These are phyloP conservation scores for Seiridium cupressi DNA, from an alignment of 2,329 filamentous ascomycete species.

Conservation along the genomic window DNA sequence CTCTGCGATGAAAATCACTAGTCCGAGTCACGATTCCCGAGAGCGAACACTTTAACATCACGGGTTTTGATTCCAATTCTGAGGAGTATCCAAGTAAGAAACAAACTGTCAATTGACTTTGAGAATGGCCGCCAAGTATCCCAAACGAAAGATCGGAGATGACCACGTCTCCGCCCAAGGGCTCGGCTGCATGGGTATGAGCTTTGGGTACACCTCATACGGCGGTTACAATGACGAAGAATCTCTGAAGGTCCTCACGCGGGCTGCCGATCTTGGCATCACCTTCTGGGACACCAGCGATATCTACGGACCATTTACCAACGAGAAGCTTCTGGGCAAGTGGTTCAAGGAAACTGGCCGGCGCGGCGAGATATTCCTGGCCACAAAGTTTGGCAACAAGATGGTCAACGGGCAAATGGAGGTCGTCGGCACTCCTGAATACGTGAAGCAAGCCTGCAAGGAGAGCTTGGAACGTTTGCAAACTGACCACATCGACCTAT, in stretches of 20 bases:
- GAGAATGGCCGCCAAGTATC: constrained; percentile 25
- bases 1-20: background rate
- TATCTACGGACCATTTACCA: constrained; percentile 34
- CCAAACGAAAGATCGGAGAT: constrained; percentile 38
- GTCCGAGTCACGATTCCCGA: too few relatives aligned
- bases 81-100: too few relatives aligned
- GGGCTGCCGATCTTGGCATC: constrained; percentile 21
- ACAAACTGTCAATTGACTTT: background rate
- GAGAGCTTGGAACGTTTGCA: constrained; percentile 43
- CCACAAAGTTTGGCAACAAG: constrained; percentile 50
- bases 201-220: constrained; percentile 27
- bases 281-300: constrained; percentile 30
- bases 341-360: constrained; percentile 41
- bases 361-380: constrained; percentile 46
- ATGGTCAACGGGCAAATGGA: constrained; percentile 15
- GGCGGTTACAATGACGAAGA: constrained; percentile 25
- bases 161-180: constrained; percentile 40
- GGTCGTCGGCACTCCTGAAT: constrained; percentile 21
- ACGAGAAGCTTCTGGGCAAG: constrained; percentile 40
- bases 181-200: constrained; percentile 46
- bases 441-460: constrained; percentile 25
- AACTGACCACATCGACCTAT: constrained; percentile 51
- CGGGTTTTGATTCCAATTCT: background rate
- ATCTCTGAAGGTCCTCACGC: constrained; percentile 21
- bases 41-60: background rate